Conservation (phyloP, 495 filamentous ascomycete species). For the Collariella sp. region DNA sequence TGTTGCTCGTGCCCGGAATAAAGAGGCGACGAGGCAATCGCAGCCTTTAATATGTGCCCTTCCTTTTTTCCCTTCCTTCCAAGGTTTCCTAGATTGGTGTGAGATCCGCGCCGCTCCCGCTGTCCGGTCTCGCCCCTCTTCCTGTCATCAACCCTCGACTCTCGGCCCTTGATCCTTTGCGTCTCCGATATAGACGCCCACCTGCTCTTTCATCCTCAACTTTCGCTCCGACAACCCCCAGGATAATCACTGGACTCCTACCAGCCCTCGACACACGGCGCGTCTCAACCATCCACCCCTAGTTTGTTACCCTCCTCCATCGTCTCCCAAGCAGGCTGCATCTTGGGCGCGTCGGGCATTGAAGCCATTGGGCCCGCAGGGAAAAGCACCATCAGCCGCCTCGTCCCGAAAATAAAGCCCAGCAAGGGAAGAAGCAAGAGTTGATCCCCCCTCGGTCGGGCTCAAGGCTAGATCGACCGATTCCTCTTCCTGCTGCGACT, state of each 20-base stretch:
- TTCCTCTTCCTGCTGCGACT: background rate
- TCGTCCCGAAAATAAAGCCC: background rate
- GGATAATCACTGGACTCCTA: conserved; percentile 1
- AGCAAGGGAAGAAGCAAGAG: conserved; percentile 4
- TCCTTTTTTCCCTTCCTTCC: too few relatives aligned
- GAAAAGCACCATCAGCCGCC: background rate
- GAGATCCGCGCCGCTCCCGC: conserved; percentile 20
- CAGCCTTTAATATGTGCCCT: conserved; percentile 17
- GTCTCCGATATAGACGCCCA: conserved; percentile 15
- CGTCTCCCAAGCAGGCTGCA: conserved; percentile 10
- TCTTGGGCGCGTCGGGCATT: conserved; percentile 4
- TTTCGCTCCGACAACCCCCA: background rate
- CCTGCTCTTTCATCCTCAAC: conserved; percentile 12
- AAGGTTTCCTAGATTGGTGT: too few relatives aligned
- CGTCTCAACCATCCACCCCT: conserved; percentile 7
- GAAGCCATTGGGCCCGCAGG: background rate
- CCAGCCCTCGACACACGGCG: conserved; percentile 9
- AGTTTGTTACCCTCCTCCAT: conserved; percentile 7
- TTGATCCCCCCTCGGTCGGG: background rate
- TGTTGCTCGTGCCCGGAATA: conserved; percentile 22
- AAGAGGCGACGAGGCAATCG: conserved; percentile 20
- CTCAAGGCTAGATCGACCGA: background rate
- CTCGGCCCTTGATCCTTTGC: background rate
- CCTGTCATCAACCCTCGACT: background rate
- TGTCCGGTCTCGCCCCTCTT: conserved; percentile 20